Evolutionary conservation across 257 asterid species (phyloP).

Genomic region (Parsonsia alboflavescens): DNA sequence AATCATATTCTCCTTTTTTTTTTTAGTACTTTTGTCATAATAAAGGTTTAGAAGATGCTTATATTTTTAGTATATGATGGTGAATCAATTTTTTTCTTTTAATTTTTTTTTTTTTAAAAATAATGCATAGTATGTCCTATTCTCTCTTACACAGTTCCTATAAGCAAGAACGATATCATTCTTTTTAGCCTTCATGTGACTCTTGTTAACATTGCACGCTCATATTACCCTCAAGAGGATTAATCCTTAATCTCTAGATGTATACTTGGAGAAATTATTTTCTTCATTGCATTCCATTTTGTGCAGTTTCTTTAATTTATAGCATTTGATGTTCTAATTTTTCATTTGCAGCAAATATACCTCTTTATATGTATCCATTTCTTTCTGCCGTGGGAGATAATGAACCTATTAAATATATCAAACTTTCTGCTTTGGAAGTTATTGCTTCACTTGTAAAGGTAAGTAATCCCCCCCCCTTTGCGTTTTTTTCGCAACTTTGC

Average conservation of each 20-base stretch:
- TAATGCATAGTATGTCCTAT: too few species aligned
- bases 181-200: not conserved
- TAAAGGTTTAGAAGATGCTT: too few species aligned
- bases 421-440: slow-evolving; percentile 14
- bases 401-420: slow-evolving; percentile 6
- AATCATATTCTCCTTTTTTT: too few species aligned
- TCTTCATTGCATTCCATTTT: not conserved
- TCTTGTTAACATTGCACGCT: not conserved
- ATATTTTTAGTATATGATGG: too few species aligned
- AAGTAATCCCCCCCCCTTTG: too few species aligned
- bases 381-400: slow-evolving; percentile 1
- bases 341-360: slow-evolving; percentile 15
- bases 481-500: too few species aligned
- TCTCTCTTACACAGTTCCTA: too few species aligned
- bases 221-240: not conserved
- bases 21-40: too few species aligned
- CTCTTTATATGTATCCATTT: slow-evolving; percentile 15
- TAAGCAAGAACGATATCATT: too few species aligned
- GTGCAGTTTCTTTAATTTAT: not conserved
- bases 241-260: not conserved
- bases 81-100: not conserved
- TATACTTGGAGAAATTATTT: not conserved
- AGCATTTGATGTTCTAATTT: not conserved
- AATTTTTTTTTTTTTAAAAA: too few species aligned
- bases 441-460: slow-evolving; percentile 19